Base-by-base conservation (phyloP, 179 eudicot genomes). In the Corrigiola litoralis region DNA sequence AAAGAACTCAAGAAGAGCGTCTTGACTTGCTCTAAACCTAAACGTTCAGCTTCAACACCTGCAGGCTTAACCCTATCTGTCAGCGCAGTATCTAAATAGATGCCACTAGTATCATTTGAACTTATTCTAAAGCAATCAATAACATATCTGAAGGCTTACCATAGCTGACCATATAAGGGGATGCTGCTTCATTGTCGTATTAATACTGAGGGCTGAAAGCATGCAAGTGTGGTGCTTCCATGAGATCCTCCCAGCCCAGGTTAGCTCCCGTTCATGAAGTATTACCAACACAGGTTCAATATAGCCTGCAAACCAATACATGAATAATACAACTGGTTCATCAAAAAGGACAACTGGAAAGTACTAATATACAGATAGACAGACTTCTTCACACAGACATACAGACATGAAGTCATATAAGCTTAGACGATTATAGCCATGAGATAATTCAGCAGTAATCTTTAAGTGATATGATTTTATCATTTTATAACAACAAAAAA, bases 101-200 rank as follows among this genome's bases (percentile, higher is more conserved):
- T n/a, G 34, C 40, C 29, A 28, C 37, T 46, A 31, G n/a, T n/a
- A n/a, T n/a, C n/a, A 42, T 8, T 67, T 47, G 48, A 60, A 20
- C 48, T 20, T 33, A 36, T 34, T 49, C 54, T n/a, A 51, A 37
- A 45, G 28, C 8, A 20, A 34, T 46, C n/a, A n/a, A 44, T 41
- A 12, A 47, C 27, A 50, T 28, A 64, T 25, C 54, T 20, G 50
- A 54, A 46, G 58, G 72, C 88, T 72, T 82, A 94, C 99, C 76
- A 63, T 65, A 48, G 97, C 95, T 63, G 99, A 90, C 99, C 99
- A 94, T 69, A 94, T 94, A 66, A 94, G 87, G 44, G 99, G 97
- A 74, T 94, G 97, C 76, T 94, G 97, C 82, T 86, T 94, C 79
- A 85, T 79, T 44, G 88, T 86, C 54, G 99, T 90, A 76, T 82